Evolutionary conservation across 2,329 filamentous ascomycete species (phyloP).

Genomic region (Fusarium coicis): DNA sequence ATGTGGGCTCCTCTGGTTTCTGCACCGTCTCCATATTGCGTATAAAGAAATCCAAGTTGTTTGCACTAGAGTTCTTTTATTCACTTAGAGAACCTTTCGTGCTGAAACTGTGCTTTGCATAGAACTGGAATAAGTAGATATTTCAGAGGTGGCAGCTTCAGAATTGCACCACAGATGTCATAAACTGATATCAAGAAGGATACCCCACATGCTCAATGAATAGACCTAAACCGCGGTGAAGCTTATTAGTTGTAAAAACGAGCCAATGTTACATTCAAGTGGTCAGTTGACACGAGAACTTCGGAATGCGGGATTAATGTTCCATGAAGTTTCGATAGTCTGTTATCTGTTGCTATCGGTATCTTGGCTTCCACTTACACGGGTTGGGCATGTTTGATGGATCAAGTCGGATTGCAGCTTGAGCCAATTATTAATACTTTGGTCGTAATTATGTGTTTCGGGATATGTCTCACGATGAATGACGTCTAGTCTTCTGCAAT

Average conservation of each 20-base stretch:
- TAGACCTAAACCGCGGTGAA: background rate
- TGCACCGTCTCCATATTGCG: background rate
- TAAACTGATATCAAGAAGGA: background rate
- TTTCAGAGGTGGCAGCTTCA: background rate
- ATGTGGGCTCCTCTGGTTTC: background rate
- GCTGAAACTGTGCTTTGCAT: background rate
- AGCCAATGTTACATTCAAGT: background rate
- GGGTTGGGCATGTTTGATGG: background rate
- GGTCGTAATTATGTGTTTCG: background rate
- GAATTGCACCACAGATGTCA: background rate
- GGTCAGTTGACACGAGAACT: background rate
- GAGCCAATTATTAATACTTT: background rate
- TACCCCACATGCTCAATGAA: background rate
- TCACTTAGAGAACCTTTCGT: rapidly evolving
- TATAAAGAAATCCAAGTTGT: background rate
- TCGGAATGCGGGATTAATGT: background rate
- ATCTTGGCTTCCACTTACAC: background rate
- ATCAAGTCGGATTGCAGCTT: background rate
- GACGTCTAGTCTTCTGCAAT: background rate
- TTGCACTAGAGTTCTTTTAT: background rate
- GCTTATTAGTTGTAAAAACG: too few species aligned
- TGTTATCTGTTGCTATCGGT: background rate
- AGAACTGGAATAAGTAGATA: background rate
- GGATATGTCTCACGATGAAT: too few species aligned
- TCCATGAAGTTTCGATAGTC: background rate